A percentile compares a stretch with the other conserved stretches of the same genome.
Conservation (phyloP, 106 monocot species). For the Posidonia australis region DNA sequence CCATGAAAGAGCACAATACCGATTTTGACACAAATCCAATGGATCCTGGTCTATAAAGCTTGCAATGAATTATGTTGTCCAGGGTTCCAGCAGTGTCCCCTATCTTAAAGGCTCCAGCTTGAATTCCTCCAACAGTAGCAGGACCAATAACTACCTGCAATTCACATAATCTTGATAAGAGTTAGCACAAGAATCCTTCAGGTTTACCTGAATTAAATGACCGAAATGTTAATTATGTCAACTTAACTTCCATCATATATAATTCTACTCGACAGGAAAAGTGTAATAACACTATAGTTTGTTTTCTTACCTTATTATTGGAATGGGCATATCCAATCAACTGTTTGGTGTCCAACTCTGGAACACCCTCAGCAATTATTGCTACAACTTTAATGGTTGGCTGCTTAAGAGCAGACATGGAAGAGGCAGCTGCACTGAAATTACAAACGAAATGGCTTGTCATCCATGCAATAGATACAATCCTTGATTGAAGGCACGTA, state of each 20-base stretch:
- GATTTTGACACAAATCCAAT: conserved; percentile 99
- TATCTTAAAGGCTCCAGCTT: conserved; percentile 99
- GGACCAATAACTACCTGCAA: conserved; percentile 88
- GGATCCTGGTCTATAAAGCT: conserved; percentile 92
- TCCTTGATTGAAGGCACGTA: too few species aligned
- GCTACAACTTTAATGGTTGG: conserved; percentile 30
- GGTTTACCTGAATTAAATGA: too few species aligned
- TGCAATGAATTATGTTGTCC: conserved; percentile 94
- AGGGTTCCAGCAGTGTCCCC: conserved; percentile 99
- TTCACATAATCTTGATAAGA: conserved; percentile 1
- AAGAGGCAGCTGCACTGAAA: conserved; percentile 32
- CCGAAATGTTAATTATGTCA: too few species aligned
- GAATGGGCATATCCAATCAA: conserved; percentile 22
- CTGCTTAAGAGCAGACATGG: conserved; percentile 26
- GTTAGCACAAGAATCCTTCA: not conserved
- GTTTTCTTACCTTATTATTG: conserved; percentile 30
- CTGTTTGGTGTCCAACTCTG: conserved; percentile 24
- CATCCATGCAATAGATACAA: too few species aligned
- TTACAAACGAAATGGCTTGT: not conserved
- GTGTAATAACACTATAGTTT: too few species aligned
- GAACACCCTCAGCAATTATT: conserved; percentile 33
- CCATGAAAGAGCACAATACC: too few species aligned
- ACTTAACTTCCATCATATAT: too few species aligned
- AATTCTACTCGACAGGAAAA: too few species aligned
- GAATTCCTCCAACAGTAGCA: conserved; percentile 96